Conservation (phyloP, 1,139 yeast species). For the Pichia inconspicua region DNA sequence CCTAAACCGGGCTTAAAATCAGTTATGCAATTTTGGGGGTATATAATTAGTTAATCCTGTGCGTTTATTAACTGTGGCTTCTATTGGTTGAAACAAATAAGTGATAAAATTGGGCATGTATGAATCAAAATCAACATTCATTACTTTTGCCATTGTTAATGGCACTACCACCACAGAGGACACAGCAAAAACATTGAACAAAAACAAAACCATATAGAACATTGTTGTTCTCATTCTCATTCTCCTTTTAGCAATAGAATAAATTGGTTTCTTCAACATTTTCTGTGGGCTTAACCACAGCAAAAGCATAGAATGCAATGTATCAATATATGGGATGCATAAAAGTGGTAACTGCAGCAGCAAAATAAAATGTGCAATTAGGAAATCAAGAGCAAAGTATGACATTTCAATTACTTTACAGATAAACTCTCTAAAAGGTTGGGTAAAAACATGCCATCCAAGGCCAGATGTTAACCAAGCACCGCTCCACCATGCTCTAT, state of each 20-base stretch:
- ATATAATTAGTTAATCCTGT: not conserved
- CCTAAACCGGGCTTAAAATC: not conserved
- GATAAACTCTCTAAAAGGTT: conserved; percentile 46
- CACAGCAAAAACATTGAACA: conserved; percentile 28
- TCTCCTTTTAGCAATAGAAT: conserved; percentile 24
- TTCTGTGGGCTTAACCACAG: conserved; percentile 53
- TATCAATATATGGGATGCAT: conserved; percentile 47
- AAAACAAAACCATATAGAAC: conserved; percentile 33
- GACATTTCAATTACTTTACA: conserved; percentile 51
- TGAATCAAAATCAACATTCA: conserved; percentile 33
- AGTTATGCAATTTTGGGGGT: not conserved
- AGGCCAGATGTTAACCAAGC: conserved; percentile 50
- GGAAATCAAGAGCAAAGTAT: conserved; percentile 44
- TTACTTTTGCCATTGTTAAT: conserved; percentile 27
- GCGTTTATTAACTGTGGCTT: not conserved
- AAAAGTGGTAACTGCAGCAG: conserved; percentile 46
- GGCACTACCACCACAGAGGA: conserved; percentile 35
- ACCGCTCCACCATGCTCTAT: conserved; percentile 65
- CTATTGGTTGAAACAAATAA: not conserved
- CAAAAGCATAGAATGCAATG: conserved; percentile 50
- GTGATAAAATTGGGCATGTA: not conserved
- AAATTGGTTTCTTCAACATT: conserved; percentile 39
- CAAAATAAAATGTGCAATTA: conserved; percentile 45
- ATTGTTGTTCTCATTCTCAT: conserved; percentile 25
- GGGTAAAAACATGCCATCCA: conserved; percentile 44